Base-by-base conservation (phyloP, 257 asterid genomes). In the Nicotiana paniculata region DNA sequence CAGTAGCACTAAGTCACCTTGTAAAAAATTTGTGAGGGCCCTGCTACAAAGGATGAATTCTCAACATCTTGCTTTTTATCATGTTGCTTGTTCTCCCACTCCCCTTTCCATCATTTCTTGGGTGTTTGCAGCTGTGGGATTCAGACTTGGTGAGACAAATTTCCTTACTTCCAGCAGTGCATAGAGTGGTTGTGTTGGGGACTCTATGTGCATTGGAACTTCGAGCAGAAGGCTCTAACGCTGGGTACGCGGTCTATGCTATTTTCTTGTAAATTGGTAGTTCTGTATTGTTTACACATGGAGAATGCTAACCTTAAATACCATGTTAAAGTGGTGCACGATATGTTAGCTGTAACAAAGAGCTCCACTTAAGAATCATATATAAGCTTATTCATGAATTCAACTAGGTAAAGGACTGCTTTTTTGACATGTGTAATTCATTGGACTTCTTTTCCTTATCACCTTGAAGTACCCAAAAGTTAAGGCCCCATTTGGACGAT, bases 121-220 rank as follows among this genome's bases (percentile, higher is more conserved):
- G 74, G 78, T 80, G 58, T 58, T 66, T 81, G 89, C 92, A 93
- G 98, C 62, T 94, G 84, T 94, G 98, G 99, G 93, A 94, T 62
- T 18, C 82, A 24, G 93, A 91, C 81, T 74, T 89, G 75, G 98
- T 93, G 77, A 46, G 69, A 68, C 89, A 84, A 85, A 90, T 96
- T 79, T 94, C 99, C 51, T 87, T 81, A 30, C 94, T 90, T 87
- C 97, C 97, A 39, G 91, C 91, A 24, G 93, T 96, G 72, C 82
- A 86, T 53, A 90, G 98, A 87, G 97, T 90, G 63, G 92, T 96
- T 83, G 89, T 92, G 9, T 86, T 94, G 80, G 98, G 99, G 84
- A 94, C 98, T 82, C 91, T 96, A 43, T 96, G 90, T 79, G 98
- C 98, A 81, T 79, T 96, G 82, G 99, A 96, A 85, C 97, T 94